phyloP scores from a whole-genome alignment of 306 rosid species.

The Ziziphus jujuba region DNA sequence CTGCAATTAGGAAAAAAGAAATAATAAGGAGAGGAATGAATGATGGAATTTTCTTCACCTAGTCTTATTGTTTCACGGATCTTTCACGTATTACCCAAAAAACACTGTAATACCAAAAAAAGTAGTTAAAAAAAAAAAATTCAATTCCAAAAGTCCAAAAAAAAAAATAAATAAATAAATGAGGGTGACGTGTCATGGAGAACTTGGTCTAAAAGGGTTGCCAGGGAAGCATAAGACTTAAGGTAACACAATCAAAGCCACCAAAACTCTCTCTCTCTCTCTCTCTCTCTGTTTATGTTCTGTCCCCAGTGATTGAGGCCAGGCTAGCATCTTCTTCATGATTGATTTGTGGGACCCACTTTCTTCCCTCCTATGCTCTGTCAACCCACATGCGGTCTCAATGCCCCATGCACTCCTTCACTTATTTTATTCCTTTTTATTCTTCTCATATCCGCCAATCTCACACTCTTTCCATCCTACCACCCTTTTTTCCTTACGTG shows the following conservation, averaged over 20 bases:
- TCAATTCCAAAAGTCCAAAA: background rate
- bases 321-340: slow-evolving; percentile 67
- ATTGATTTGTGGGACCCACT: slow-evolving; percentile 59
- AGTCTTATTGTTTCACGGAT: slow-evolving; percentile 2
- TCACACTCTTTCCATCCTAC: slow-evolving; percentile 31
- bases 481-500: background rate
- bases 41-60: slow-evolving; percentile 15
- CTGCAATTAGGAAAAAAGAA: too few species aligned
- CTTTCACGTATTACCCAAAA: background rate
- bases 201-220: slow-evolving; percentile 8
- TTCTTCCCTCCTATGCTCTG: slow-evolving; percentile 38
- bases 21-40: background rate
- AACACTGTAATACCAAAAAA: background rate
- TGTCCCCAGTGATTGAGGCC: slow-evolving; percentile 69
- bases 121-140: too few species aligned
- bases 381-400: slow-evolving; percentile 71
- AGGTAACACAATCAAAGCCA: slow-evolving; percentile 11
- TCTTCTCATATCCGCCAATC: slow-evolving; percentile 12
- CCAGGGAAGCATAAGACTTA: slow-evolving; percentile 17
- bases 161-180: background rate
- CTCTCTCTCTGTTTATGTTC: slow-evolving; percentile 30
- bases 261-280: background rate
- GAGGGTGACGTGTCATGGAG: slow-evolving; percentile 13
- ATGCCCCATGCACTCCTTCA: slow-evolving; percentile 59
- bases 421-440: slow-evolving; percentile 39